Conservation (phyloP, 352 stramenopile species). For the Globisporangium rhizosaccharum region DNA sequence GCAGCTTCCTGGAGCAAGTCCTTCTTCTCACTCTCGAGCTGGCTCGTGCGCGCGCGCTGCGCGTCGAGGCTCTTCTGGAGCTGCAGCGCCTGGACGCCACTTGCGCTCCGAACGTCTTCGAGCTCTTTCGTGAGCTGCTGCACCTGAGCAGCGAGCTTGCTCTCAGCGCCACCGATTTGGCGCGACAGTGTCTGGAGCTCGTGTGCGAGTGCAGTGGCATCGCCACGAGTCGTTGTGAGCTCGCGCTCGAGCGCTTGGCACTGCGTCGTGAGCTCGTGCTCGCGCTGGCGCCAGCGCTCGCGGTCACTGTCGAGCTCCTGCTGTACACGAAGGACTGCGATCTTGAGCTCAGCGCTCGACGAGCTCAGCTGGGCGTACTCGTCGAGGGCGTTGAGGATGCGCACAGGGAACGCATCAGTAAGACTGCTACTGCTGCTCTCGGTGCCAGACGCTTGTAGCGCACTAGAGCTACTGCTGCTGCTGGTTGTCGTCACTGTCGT, state of each 20-base stretch:
- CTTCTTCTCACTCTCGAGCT: conserved; percentile 59
- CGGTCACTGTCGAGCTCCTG: conserved; percentile 33
- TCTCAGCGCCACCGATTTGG: conserved; percentile 29
- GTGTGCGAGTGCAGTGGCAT: conserved; percentile 41
- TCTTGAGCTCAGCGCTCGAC: conserved; percentile 36
- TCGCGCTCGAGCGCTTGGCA: conserved; percentile 26
- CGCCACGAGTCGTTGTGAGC: conserved; percentile 28
- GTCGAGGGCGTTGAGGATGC: conserved; percentile 17
- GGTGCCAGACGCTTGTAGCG: not conserved
- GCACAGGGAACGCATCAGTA: conserved; percentile 13
- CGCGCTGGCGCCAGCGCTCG: conserved; percentile 25
- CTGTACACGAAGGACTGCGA: conserved; percentile 37
- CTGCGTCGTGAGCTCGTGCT: conserved; percentile 39
- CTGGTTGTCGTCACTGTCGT: not conserved
- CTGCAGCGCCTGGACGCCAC: conserved; percentile 48
- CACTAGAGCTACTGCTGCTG: not conserved
- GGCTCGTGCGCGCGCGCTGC: conserved; percentile 30
- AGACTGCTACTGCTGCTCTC: not conserved
- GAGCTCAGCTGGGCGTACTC: conserved; percentile 18
- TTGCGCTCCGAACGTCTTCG: conserved; percentile 27
- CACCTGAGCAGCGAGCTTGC: conserved; percentile 32
- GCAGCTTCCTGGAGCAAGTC: conserved; percentile 64
- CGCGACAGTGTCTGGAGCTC: conserved; percentile 49
- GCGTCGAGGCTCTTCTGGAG: conserved; percentile 51
- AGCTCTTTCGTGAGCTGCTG: conserved; percentile 47